Percentiles rank a stretch among this genome's conserved stretches.
Conservation (phyloP, 352 stramenopile species). For the Pythium oligandrum region DNA sequence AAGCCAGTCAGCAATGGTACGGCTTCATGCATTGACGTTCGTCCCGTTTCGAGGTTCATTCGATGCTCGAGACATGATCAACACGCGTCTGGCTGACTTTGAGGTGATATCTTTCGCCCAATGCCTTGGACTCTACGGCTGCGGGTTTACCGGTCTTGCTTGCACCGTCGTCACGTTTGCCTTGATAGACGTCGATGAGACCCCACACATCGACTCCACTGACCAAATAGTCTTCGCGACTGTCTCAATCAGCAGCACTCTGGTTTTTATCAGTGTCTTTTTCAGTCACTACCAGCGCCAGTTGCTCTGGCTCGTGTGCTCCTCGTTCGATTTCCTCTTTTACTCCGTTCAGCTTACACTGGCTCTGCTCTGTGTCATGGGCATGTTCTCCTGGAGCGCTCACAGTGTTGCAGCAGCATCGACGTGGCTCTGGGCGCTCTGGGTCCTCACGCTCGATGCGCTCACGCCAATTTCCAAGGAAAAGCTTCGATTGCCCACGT, state of each 20-base stretch:
- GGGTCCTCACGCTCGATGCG: constrained; percentile 14
- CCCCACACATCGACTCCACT: too few species aligned
- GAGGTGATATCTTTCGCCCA: neutral
- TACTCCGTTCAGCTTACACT: constrained; percentile 15
- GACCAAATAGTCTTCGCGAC: too few species aligned
- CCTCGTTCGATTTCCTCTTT: constrained; percentile 23
- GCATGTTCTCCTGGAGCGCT: constrained; percentile 17
- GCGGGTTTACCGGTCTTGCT: neutral
- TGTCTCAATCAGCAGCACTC: neutral
- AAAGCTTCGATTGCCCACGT: constrained; percentile 4
- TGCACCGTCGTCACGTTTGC: neutral
- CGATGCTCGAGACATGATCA: neutral
- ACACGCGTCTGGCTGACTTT: too few species aligned
- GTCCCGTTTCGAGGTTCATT: neutral
- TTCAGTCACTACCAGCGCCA: constrained; percentile 11
- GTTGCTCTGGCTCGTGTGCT: constrained; percentile 11
- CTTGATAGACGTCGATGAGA: too few species aligned
- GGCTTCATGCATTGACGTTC: neutral
- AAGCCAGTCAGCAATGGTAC: constrained; percentile 1
- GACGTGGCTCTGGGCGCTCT: constrained; percentile 22
- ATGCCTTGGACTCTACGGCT: neutral
- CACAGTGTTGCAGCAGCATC: constrained; percentile 1
- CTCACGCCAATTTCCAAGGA: constrained; percentile 10
- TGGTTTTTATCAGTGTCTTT: neutral
- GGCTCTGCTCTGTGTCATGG: constrained; percentile 7